Conservation (phyloP, 495 filamentous ascomycete species). For the Penicillium fimorum region DNA sequence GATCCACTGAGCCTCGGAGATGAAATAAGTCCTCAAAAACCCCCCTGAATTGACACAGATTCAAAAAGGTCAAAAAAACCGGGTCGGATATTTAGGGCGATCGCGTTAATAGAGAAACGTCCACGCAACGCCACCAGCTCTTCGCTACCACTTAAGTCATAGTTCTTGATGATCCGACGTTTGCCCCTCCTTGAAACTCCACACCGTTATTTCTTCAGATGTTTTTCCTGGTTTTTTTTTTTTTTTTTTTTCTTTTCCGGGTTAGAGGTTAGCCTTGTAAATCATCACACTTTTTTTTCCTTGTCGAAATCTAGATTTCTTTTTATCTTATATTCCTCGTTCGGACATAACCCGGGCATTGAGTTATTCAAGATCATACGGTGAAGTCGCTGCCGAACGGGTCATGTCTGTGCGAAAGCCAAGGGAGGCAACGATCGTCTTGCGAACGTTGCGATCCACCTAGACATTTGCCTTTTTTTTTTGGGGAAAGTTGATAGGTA, state of each 20-base stretch:
- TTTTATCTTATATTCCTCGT: too few species aligned
- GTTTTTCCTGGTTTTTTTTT: too few species aligned
- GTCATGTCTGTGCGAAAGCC: background rate
- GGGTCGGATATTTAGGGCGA: background rate
- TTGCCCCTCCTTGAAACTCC: slow-evolving; percentile 15
- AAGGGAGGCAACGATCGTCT: background rate
- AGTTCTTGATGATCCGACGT: slow-evolving; percentile 28
- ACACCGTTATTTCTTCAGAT: slow-evolving; percentile 7
- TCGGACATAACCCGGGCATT: background rate
- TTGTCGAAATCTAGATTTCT: too few species aligned
- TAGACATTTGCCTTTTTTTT: background rate
- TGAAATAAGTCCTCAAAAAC: too few species aligned
- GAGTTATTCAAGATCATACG: background rate
- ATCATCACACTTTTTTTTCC: too few species aligned
- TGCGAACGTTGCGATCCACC: background rate
- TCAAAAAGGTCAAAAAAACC: background rate
- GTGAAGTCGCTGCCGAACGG: background rate
- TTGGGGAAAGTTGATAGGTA: too few species aligned
- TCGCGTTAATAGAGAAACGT: too few species aligned
- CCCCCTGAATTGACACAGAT: background rate
- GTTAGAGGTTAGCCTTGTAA: too few species aligned
- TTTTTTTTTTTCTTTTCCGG: too few species aligned
- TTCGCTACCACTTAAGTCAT: slow-evolving; percentile 27
- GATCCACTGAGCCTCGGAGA: background rate
- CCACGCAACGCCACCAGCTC: slow-evolving; percentile 13